Evolutionary conservation across 2,329 filamentous ascomycete species (phyloP).

Genomic region (Fusarium neocosmosporiellum): DNA sequence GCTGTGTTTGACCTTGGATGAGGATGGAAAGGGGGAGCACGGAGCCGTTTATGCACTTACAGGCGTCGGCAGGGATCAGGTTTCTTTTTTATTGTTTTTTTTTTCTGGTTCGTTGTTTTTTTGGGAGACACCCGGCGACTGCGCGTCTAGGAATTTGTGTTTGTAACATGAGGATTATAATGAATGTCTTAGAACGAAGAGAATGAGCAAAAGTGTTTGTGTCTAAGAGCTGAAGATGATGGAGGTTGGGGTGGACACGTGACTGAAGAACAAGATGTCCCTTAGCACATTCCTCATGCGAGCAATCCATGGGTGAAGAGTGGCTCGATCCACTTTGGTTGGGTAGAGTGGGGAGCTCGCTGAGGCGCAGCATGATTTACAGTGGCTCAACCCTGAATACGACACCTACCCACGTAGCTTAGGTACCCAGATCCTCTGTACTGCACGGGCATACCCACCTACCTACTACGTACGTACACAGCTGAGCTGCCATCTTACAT

Average conservation of each 20-base stretch:
- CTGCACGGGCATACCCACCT: background rate
- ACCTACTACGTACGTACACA: background rate
- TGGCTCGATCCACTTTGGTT: constrained; percentile 26
- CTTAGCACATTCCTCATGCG: constrained; percentile 16
- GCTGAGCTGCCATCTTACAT: constrained; percentile 29
- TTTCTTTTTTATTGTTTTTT: constrained; percentile 27
- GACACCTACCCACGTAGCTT: constrained; percentile 14
- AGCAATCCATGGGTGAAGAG: constrained; percentile 2
- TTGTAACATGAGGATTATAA: constrained; percentile 40
- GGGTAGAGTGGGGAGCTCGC: constrained; percentile 30
- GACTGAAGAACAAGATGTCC: constrained; percentile 21
- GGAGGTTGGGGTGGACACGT: constrained; percentile 27
- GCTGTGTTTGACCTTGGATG: constrained; percentile 30
- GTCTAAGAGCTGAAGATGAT: background rate
- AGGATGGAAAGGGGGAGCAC: constrained; percentile 36
- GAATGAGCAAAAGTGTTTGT: background rate
- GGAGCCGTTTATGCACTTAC: constrained; percentile 44
- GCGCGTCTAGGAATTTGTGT: constrained; percentile 38
- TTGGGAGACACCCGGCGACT: constrained; percentile 36
- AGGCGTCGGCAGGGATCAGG: constrained; percentile 42
- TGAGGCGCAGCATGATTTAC: constrained; percentile 41
- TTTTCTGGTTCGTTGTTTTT: constrained; percentile 17
- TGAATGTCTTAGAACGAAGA: constrained; percentile 37
- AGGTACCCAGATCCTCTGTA: constrained; percentile 8
- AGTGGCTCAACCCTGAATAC: constrained; percentile 36